Base-by-base conservation (phyloP, 768 basidiomycete species). In the Mycena capillaripes region DNA sequence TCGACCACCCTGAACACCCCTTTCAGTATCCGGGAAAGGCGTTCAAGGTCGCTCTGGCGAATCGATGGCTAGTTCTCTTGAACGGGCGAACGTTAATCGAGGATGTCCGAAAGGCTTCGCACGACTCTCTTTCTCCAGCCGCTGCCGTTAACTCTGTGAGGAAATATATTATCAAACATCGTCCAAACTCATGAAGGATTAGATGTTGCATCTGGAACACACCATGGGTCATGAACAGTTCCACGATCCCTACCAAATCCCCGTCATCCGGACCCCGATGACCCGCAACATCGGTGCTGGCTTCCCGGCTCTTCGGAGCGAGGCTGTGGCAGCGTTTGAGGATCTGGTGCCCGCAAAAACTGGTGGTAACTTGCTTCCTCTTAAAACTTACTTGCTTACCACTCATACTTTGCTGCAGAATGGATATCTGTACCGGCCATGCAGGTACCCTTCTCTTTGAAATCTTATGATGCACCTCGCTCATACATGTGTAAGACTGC, bases 271-370 rank as follows among this genome's bases (percentile, higher is more conserved):
- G 4, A 76, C 78, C 0, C 72, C 77, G 19, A 71, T 86, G 40
- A 85, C 84, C 9, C 78, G 87, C 11, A 85, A 84, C 57, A 78
- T 89, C 9, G 81, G 78, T 0, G 66, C 61, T 2, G 71, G 84
- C 3, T 85, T 85, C 68, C 80, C 83, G 0, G 81, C 83, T 23
- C 75, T 91, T 17, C 81, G 80, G 11, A 84, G 87, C 23, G 90
- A 91, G 69, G 78, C 89, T 29, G 52, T 75, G 1, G 62, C 77
- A 0, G 81, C 89, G 0, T 86, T 89, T 59, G 73, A 78, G 3
- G 86, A 86, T 0, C 73, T 80, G 34, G 79, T 90, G n/a, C 80
- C 81, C 32, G 44, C 66, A 8, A 64, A 30, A 57, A 75, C 74
- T 4, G 73, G 82, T 63, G 83, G 82, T 82, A 52, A n/a, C n/a